phyloP scores from a whole-genome alignment of 192 early-diverging fungal genomes.

The Chytriomyces confervae region DNA sequence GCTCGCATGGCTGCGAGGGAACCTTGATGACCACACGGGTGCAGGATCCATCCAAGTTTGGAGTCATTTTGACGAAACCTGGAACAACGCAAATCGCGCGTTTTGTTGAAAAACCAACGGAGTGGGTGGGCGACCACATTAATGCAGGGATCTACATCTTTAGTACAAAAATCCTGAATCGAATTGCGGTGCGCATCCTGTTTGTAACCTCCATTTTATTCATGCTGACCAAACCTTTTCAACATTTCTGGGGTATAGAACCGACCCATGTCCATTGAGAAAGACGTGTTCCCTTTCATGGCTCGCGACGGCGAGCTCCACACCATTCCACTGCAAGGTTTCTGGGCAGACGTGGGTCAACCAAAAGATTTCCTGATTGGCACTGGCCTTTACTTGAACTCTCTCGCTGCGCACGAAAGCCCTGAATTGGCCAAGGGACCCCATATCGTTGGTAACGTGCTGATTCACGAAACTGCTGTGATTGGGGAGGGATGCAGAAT shows the following conservation, averaged over 20 bases:
- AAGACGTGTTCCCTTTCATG: conserved; percentile 95
- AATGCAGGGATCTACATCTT: conserved; percentile 99
- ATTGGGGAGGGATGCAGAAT: conserved; percentile 96
- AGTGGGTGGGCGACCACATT: conserved; percentile 97
- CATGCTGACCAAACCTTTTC: neutral
- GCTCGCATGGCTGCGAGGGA: conserved; percentile 88
- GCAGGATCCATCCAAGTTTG: conserved; percentile 98
- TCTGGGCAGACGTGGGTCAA: conserved; percentile 99
- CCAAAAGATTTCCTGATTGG: conserved; percentile 98
- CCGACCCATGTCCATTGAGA: conserved; percentile 97
- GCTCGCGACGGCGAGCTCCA: conserved; percentile 86
- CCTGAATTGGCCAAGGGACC: conserved; percentile 55
- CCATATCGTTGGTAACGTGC: conserved; percentile 81
- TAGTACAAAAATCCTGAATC: conserved; percentile 84
- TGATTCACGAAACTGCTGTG: conserved; percentile 88
- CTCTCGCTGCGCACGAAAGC: conserved; percentile 71
- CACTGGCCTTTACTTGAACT: conserved; percentile 88
- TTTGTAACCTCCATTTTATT: neutral
- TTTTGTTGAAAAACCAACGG: conserved; percentile 97
- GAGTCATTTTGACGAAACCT: conserved; percentile 89
- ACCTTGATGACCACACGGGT: conserved; percentile 97
- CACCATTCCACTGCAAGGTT: conserved; percentile 92
- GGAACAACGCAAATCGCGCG: conserved; percentile 80
- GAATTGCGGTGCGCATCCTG: conserved; percentile 73
- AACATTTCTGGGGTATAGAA: conserved; percentile 53